Evolutionary conservation across 495 filamentous ascomycete species (phyloP), one percentile per base, ranked within the genome.

Genomic region (Haplographium delicatum): DNA sequence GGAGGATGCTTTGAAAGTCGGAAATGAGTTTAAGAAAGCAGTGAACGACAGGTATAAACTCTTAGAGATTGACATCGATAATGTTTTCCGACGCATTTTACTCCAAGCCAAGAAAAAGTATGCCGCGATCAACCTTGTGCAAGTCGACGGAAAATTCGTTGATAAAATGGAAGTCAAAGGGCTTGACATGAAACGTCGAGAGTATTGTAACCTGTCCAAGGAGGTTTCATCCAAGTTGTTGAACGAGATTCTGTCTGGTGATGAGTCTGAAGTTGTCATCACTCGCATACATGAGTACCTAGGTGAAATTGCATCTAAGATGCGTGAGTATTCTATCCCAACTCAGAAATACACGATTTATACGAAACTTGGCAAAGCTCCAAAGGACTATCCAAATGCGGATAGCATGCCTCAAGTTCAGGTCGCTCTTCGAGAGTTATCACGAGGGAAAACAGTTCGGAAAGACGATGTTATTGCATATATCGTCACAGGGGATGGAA

Each of bases 61-160:
- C 10, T 72, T 98, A 13, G 93, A 98, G 61, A 98, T 98, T 56
- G 93, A 98, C 60, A 96, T 98, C 46, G 93, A 98, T 65, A 97
- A 97, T 56, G 79, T 96, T 53, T 98, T 98, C 78, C 83, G 91
- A 51, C 82, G 93, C 40, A 82, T 98, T 39, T 71, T 98, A 25
- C 73, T 98, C 28, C 93, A 96, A 65, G 91, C 94, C 31, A 98
- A 98, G 76, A 98, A 98, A 77, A 98, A 98, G 75, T 98, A 98
- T 64, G 93, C 93, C 11, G 93, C 93, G 33, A 86, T 97, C 68
- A 97, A 96, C 64, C 81, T 96, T 65, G 80, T 91, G 15, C 86
- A 96, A 61, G 69, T 86, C 16, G 84, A 91, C 59, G 93, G 91
- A 57, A 95, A 95, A 64, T 91, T 80, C 52, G 72, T 91, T 38